phyloP scores from a whole-genome alignment of 2,329 filamentous ascomycete species.

The Chlorencoelia australis region DNA sequence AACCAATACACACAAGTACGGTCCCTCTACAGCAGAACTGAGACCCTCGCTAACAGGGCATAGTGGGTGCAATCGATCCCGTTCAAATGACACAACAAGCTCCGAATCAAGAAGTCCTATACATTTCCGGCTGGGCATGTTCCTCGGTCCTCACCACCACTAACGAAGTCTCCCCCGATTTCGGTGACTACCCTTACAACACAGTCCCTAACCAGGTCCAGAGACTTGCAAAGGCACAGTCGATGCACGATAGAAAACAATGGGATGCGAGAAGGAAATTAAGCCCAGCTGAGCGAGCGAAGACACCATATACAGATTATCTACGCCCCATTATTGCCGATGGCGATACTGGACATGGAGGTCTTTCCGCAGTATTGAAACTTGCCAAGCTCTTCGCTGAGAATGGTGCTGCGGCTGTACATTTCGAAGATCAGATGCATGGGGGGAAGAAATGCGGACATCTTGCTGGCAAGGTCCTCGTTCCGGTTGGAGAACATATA shows the following conservation, averaged over 20 bases:
- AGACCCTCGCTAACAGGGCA: conserved; percentile 9
- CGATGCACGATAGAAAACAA: conserved; percentile 92
- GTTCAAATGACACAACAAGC: conserved; percentile 99
- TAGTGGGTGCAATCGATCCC: conserved; percentile 97
- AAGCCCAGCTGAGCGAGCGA: conserved; percentile 59
- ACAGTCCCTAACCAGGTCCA: conserved; percentile 98
- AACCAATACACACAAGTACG: conserved; percentile 89
- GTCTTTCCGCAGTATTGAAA: conserved; percentile 86
- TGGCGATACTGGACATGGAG: conserved; percentile 91
- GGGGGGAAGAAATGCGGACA: conserved; percentile 98
- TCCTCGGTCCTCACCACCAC: conserved; percentile 86
- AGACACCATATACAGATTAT: conserved; percentile 81
- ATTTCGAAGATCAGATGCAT: conserved; percentile 96
- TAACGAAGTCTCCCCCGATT: conserved; percentile 95
- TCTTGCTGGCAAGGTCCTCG: conserved; percentile 88
- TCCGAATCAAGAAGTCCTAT: conserved; percentile 88
- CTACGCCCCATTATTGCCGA: conserved; percentile 92
- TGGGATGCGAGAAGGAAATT: conserved; percentile 79
- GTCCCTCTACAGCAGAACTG: conserved; percentile 8
- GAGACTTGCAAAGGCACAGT: conserved; percentile 89
- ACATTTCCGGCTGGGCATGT: conserved; percentile 95
- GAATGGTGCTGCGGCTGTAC: conserved; percentile 89
- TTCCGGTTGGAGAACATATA: conserved; percentile 91
- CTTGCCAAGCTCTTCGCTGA: conserved; percentile 96
- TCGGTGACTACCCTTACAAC: conserved; percentile 98